Percentiles rank a stretch among this genome's conserved stretches.
Conservation (phyloP, 2,329 filamentous ascomycete species). For the Penicillium sp. region DNA sequence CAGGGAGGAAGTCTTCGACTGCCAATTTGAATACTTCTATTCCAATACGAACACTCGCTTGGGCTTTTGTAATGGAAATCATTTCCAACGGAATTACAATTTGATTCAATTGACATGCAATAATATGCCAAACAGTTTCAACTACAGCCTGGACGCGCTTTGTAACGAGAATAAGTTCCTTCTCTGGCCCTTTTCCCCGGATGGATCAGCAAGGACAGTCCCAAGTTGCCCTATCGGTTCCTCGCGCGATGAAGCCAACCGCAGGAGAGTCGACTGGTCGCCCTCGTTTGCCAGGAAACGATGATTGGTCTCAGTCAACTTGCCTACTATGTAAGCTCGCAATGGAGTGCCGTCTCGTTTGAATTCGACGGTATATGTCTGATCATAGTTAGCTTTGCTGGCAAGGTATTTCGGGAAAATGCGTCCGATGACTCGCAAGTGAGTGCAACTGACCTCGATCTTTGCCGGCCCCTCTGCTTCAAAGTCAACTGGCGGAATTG, state of each 20-base stretch:
- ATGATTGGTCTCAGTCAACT: constrained; percentile 45
- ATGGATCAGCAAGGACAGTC: constrained; percentile 2
- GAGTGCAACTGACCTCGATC: constrained; percentile 49
- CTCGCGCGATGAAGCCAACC: constrained; percentile 3
- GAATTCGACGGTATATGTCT: constrained; percentile 62
- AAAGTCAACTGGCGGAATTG: constrained; percentile 41
- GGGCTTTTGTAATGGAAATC: background rate
- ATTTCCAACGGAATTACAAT: background rate
- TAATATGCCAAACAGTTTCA: too few relatives aligned
- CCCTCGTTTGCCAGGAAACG: constrained; percentile 55
- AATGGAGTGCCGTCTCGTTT: constrained; percentile 49
- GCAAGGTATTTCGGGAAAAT: background rate
- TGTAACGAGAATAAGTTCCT: constrained; percentile 11
- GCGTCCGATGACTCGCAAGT: background rate
- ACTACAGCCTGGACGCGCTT: background rate
- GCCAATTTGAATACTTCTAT: too few relatives aligned
- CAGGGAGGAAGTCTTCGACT: too few relatives aligned
- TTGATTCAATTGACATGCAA: background rate
- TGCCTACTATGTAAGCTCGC: constrained; percentile 52
- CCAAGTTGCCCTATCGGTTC: constrained; percentile 10
- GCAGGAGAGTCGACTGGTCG: constrained; percentile 6
- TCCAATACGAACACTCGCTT: too few relatives aligned
- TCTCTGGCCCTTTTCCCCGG: constrained; percentile 2
- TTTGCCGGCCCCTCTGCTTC: constrained; percentile 50
- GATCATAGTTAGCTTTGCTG: background rate